Base-by-base conservation (phyloP, 2,329 filamentous ascomycete genomes). In the Trichocomaceae sp. region DNA sequence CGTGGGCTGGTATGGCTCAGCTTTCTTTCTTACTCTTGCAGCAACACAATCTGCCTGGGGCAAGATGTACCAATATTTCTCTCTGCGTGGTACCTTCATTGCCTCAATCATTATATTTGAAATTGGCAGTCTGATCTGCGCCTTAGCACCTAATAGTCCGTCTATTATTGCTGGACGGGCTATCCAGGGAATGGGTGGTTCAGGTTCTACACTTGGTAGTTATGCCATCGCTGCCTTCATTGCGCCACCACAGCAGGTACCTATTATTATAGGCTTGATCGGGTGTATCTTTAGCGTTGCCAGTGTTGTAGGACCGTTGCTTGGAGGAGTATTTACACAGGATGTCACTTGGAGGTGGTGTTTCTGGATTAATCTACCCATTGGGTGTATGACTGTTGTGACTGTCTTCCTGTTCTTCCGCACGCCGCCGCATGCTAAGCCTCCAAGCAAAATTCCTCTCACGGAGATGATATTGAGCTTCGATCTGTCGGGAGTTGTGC, bases 1-100 rank as follows among this genome's bases (percentile, higher is more conserved):
- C 42, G 65, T 70, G 33, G 63, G 65, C 31, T 71, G 72, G 69
- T 72, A 69, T 66, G 79, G 77, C 19, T 79, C 79, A 47, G 76
- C 80, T 55, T 59, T 58, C 56, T 33, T 62, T n/a, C 52, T 60
- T 53, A 60, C 59, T 45, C 46, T 52, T 37, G 46, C 52, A 57
- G 41, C 33, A 47, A 47, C 60, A 52, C 56, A 59, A 50, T 57
- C 60, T 2, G 37, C 59, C 58, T 70, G 49, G 64, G 66, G 22
- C 1, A 65, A 64, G 20, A 7, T 68, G 23, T 72, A 60, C 63
- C 66, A 58, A 26, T 64, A 26, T 7, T 69, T 64, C 60, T 58
- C 61, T 56, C 61, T 62, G 53, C 70, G 71, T 26, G 23, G 23
- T 4, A 26, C 62, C 12, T 72, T 67, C 49, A 54, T 71, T 2